phyloP scores from a whole-genome alignment of 2,329 filamentous ascomycete genomes.

The Pseudopyricularia cyperi region DNA sequence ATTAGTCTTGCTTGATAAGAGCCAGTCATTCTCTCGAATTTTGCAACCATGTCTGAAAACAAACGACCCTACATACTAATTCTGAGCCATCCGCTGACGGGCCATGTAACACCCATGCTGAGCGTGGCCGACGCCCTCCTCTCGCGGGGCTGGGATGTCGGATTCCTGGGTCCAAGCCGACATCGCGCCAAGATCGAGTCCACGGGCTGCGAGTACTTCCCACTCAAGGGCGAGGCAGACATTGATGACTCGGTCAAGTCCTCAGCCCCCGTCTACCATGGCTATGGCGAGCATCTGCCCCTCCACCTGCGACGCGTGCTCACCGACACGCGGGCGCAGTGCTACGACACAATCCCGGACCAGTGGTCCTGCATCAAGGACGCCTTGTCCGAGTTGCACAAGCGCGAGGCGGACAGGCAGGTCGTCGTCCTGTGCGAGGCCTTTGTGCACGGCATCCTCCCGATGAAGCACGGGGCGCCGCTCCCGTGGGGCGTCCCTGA shows the following conservation, averaged over 20 bases:
- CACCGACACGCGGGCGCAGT: slow-evolving; percentile 16
- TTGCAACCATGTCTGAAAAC: neutral
- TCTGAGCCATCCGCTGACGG: slow-evolving; percentile 20
- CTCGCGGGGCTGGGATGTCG: slow-evolving; percentile 16
- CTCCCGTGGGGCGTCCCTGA: slow-evolving; percentile 10
- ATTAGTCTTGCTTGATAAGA: neutral
- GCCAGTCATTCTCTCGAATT: neutral
- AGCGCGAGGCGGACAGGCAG: slow-evolving; percentile 6
- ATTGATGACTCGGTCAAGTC: slow-evolving; percentile 15
- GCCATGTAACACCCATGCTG: slow-evolving; percentile 21
- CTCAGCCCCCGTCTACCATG: neutral
- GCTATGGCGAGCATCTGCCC: slow-evolving; percentile 1
- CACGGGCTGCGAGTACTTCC: slow-evolving; percentile 18
- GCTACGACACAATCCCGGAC: slow-evolving; percentile 17
- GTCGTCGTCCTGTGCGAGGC: slow-evolving; percentile 20
- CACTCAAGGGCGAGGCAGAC: slow-evolving; percentile 17
- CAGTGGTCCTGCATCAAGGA: slow-evolving; percentile 19
- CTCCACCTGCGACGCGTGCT: slow-evolving; percentile 18
- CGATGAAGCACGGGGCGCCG: slow-evolving; percentile 16
- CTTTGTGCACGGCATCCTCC: slow-evolving; percentile 22
- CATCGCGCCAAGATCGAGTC: slow-evolving; percentile 19
- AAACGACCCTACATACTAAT: slow-evolving; percentile 6
- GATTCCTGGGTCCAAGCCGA: slow-evolving; percentile 21
- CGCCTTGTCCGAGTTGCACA: slow-evolving; percentile 12
- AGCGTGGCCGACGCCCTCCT: slow-evolving; percentile 19